Evolutionary conservation across 768 basidiomycete genomes (phyloP).

Genomic region (Infundibulicybe gibba): DNA sequence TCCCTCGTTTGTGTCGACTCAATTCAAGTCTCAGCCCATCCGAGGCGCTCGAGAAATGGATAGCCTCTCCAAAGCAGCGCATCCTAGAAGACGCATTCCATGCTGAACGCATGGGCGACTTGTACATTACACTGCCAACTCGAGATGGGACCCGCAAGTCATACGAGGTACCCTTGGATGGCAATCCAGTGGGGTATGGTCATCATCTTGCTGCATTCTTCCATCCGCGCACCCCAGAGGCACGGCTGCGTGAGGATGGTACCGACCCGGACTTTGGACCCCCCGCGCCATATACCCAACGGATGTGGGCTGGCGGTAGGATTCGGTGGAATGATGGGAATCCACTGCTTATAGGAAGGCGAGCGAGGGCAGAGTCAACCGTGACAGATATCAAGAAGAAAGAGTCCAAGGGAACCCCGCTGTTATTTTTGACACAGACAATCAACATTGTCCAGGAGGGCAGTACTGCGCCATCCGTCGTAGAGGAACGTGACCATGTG

Average conservation of each 20-base stretch:
- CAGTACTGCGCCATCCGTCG: constrained; percentile 39
- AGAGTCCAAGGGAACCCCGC: constrained; percentile 57
- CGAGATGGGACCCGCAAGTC: constrained; percentile 52
- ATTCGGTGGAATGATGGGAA: constrained; percentile 54
- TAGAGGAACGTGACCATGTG: constrained; percentile 68
- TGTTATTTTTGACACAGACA: constrained; percentile 72
- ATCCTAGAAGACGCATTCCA: constrained; percentile 46
- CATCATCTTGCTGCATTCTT: constrained; percentile 71
- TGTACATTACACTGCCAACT: constrained; percentile 70
- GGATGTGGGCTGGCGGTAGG: constrained; percentile 82
- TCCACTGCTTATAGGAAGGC: constrained; percentile 51
- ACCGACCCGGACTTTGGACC: constrained; percentile 72
- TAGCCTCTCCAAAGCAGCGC: constrained; percentile 41
- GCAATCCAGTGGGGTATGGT: constrained; percentile 49
- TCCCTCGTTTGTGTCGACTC: constrained; percentile 5
- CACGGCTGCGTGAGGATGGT: constrained; percentile 57
- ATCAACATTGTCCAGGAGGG: constrained; percentile 49
- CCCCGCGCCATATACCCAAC: constrained; percentile 64
- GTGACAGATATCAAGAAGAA: constrained; percentile 58
- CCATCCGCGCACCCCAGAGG: constrained; percentile 60
- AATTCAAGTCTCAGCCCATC: constrained; percentile 11
- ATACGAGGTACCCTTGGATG: constrained; percentile 36
- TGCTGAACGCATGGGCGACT: constrained; percentile 55
- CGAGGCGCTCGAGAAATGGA: constrained; percentile 51
- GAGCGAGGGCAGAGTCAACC: constrained; percentile 42